Base-by-base conservation (phyloP, 2,329 filamentous ascomycete genomes). In the Monilinia vaccinii-corymbosi region DNA sequence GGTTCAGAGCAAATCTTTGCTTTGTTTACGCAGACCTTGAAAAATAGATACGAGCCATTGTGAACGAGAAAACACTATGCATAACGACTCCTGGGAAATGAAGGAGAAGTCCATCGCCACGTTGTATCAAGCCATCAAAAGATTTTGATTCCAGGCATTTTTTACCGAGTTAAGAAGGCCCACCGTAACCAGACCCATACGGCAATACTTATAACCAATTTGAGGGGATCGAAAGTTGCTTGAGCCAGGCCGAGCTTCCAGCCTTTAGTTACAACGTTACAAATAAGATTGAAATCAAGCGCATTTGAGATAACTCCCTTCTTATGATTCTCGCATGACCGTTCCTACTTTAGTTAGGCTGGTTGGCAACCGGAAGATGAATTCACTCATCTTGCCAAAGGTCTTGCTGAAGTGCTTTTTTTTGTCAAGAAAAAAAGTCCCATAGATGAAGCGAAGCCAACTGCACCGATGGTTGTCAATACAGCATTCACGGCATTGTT, bases 181-280 rank as follows among this genome's bases (percentile, higher is more conserved):
- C 63, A 68, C 47, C 65, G 66, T 36, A 65, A 40, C 31, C 63
- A 28, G 18, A 57, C 11, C 46, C 64, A 67, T 13, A 62, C 63
- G 8, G 38, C 40, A 28, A 64, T 53, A n/a, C 63, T 64, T 9
- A 66, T 48, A 6, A 65, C 18, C 23, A 67, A 63, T 8, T 64
- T 66, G 4, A 65, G 56, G 13, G 66, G 56, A n/a, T 69, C 64
- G 13, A 67, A 57, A 14, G 61, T 63, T 7, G 64, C 64, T 31
- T 66, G 65, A 10, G 64, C 57, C 6, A 68, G 49, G 11, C 65
- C 62, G 51, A 66, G 62, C 36, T 64, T 66, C 67, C 64, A 67
- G 13, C 63, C 62, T 23, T 64, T 61, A 38, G 48, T 60, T 16
- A 67, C 51, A 23, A 65, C 40, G 18, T 63, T 48, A 48, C 65